Conservation (phyloP, 1,284 basidiomycete genomes). For the Ustilago vetiveriae region DNA sequence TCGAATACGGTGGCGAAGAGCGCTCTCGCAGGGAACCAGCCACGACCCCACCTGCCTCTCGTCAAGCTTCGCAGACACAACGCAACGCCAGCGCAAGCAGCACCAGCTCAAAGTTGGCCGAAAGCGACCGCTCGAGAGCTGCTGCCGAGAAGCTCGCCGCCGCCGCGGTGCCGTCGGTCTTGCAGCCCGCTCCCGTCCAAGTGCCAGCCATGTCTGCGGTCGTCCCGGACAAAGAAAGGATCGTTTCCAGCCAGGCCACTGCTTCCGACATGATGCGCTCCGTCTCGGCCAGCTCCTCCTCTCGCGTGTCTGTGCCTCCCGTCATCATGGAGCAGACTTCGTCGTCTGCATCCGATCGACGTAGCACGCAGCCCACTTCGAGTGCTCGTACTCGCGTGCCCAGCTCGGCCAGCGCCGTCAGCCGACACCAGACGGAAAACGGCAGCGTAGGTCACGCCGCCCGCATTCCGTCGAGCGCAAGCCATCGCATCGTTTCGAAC, state of each 20-base stretch:
- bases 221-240: constrained; percentile 33
- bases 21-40: constrained; percentile 30
- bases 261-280: constrained; percentile 40
- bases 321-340: constrained; percentile 34
- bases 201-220: constrained; percentile 24
- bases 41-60: constrained; percentile 22
- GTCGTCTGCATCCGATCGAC: background rate
- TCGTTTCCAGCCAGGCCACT: constrained; percentile 15
- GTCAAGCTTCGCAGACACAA: constrained; percentile 24
- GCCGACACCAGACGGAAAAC: constrained; percentile 8
- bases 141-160: constrained; percentile 44
- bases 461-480: constrained; percentile 8
- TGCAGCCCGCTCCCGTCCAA: constrained; percentile 24
- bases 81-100: constrained; percentile 37
- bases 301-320: constrained; percentile 37
- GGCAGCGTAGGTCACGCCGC: background rate
- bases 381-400: constrained; percentile 17
- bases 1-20: constrained; percentile 56
- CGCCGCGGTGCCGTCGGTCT: constrained; percentile 27
- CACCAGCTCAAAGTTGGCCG: constrained; percentile 16
- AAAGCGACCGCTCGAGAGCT: constrained; percentile 24
- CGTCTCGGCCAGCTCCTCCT: constrained; percentile 31
- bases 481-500: constrained; percentile 28
- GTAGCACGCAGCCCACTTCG: constrained; percentile 6
- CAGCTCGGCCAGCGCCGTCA: constrained; percentile 19